Evolutionary conservation across 495 filamentous ascomycete genomes (phyloP).

Genomic region (Beverwykella pulmonaria): DNA sequence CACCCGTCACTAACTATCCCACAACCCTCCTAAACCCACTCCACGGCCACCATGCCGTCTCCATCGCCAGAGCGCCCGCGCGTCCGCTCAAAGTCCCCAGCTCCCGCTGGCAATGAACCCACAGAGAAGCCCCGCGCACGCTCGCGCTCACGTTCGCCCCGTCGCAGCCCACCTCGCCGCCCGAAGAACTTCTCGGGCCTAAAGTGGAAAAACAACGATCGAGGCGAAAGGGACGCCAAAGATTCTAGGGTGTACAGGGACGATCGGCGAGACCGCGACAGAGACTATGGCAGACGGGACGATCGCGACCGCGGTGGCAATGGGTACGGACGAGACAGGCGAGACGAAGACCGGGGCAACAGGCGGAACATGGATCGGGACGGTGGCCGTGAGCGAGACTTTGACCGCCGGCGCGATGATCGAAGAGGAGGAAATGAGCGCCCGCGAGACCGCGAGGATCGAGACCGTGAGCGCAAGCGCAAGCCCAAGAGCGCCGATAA

Average conservation of each 20-base stretch:
- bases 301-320: conserved; percentile 3
- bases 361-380: not conserved
- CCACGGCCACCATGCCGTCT: conserved; percentile 7
- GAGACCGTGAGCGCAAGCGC: conserved; percentile 35
- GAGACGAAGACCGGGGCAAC: conserved; percentile 1
- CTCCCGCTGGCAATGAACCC: not conserved
- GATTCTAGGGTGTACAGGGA: conserved; percentile 1
- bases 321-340: conserved; percentile 5
- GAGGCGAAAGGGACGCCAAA: conserved; percentile 1
- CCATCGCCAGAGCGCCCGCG: not conserved
- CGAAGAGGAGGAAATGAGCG: not conserved
- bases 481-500: not conserved
- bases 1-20: not conserved
- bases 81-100: not conserved
- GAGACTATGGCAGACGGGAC: conserved; percentile 20
- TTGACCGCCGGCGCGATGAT: conserved; percentile 4
- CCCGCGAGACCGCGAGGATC: not conserved
- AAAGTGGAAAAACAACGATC: conserved; percentile 35
- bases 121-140: not conserved
- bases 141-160: conserved; percentile 25
- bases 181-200: conserved; percentile 31
- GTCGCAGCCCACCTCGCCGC: conserved; percentile 24
- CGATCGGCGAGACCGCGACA: conserved; percentile 12
- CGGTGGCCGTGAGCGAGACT: conserved; percentile 6
- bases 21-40: not conserved